A percentile compares a stretch with the other conserved stretches of the same genome.
These are phyloP conservation scores for Lachnellula willkommii DNA, from an alignment of 2,329 filamentous ascomycete genomes.

Conservation along the genomic window DNA sequence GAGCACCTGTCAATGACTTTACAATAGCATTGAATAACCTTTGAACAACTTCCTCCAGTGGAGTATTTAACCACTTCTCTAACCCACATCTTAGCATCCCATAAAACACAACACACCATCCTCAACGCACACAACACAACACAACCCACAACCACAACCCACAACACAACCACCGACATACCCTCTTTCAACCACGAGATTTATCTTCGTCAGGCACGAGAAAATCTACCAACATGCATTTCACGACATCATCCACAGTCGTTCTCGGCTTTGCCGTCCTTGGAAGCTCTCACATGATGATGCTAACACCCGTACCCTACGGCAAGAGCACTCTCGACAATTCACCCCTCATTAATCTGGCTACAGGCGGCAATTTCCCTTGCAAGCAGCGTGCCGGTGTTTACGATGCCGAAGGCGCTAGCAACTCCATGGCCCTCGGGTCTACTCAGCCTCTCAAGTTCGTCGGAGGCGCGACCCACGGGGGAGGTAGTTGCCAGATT, in stretches of 20 bases:
- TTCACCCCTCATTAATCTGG: slow-evolving; percentile 51
- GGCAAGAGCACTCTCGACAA: slow-evolving; percentile 47
- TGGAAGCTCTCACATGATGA: slow-evolving; percentile 69
- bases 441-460: slow-evolving; percentile 58
- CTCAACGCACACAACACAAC: neutral
- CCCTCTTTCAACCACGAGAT: slow-evolving; percentile 2
- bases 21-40: too few relatives aligned
- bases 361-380: slow-evolving; percentile 64
- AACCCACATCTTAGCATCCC: too few relatives aligned
- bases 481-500: slow-evolving; percentile 89
- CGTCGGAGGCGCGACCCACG: slow-evolving; percentile 70
- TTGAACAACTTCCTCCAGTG: too few relatives aligned
- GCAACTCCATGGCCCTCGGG: slow-evolving; percentile 61
- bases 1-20: too few relatives aligned
- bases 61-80: too few relatives aligned
- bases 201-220: slow-evolving; percentile 25
- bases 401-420: slow-evolving; percentile 41
- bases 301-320: slow-evolving; percentile 65
- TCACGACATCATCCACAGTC: slow-evolving; percentile 47
- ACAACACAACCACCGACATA: neutral
- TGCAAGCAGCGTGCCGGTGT: slow-evolving; percentile 62
- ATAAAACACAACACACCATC: neutral
- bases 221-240: slow-evolving; percentile 36
- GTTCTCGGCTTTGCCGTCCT: slow-evolving; percentile 52
- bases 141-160: neutral